Conservation (phyloP, 352 stramenopile species). For the Globisporangium alternatum region DNA sequence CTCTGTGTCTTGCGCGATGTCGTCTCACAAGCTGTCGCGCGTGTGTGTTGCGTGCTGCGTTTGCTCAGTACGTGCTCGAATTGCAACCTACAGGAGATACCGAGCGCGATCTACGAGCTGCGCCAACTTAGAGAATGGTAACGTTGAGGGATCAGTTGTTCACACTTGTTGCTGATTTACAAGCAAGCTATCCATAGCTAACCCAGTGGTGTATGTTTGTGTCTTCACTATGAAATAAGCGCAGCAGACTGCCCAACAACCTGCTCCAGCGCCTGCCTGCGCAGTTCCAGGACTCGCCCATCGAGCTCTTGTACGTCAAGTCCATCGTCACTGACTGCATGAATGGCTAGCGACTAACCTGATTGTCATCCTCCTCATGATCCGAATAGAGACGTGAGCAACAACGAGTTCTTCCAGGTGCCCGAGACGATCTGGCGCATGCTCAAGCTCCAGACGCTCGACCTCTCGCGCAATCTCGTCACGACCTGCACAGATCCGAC, state of each 20-base stretch:
- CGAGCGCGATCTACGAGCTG: constrained; percentile 31
- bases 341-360: no score
- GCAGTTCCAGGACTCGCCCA: constrained; percentile 30
- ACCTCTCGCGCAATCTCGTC: constrained; percentile 30
- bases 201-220: no score
- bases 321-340: no score
- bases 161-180: neutral
- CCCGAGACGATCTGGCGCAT: constrained; percentile 32
- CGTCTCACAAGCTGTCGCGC: no score
- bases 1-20: no score
- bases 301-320: constrained; percentile 40
- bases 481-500: constrained; percentile 19
- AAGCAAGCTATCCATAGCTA: no score
- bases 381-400: constrained; percentile 22
- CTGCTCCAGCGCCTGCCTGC: constrained; percentile 26
- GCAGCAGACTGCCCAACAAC: constrained; percentile 22
- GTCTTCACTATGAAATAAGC: constrained; percentile 7
- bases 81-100: constrained; percentile 34
- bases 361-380: neutral
- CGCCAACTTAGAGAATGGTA: constrained; percentile 29
- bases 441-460: constrained; percentile 21
- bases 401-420: constrained; percentile 27
- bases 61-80: constrained; percentile 29
- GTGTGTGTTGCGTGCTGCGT: neutral
- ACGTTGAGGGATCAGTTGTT: no score